Evolutionary conservation across 768 basidiomycete genomes (phyloP).

Genomic region (Boletus huronensis): DNA sequence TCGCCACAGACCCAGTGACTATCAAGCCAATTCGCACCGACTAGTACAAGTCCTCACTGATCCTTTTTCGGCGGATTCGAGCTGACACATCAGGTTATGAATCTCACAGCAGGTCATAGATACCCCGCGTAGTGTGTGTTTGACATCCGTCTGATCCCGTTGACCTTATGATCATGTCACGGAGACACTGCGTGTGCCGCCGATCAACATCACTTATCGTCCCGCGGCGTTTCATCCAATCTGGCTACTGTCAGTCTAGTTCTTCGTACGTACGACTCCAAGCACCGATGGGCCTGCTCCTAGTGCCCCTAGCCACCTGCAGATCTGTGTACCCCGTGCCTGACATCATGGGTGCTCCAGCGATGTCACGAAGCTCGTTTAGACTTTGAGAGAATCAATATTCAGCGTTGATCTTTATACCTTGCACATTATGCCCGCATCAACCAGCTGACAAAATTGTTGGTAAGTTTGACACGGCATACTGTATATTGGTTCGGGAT

Average conservation of each 20-base stretch:
- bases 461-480: not conserved
- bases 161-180: not conserved
- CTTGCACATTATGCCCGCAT: not conserved
- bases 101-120: not conserved
- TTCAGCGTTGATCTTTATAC: no score
- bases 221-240: not conserved
- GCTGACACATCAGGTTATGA: not conserved
- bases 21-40: not conserved
- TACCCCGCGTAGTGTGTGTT: not conserved
- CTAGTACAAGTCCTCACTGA: not conserved
- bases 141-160: not conserved
- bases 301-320: no score
- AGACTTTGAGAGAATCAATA: not conserved
- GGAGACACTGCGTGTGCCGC: no score
- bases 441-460: not conserved
- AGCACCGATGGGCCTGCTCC: no score
- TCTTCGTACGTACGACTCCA: not conserved
- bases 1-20: not conserved
- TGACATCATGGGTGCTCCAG: not conserved
- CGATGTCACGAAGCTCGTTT: not conserved
- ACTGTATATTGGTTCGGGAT: no score
- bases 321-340: no score
- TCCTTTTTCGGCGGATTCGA: no score
- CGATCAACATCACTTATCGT: not conserved
- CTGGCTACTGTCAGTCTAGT: not conserved